Evolutionary conservation across 306 rosid genomes (phyloP).

Genomic region (Rosa lucieae): DNA sequence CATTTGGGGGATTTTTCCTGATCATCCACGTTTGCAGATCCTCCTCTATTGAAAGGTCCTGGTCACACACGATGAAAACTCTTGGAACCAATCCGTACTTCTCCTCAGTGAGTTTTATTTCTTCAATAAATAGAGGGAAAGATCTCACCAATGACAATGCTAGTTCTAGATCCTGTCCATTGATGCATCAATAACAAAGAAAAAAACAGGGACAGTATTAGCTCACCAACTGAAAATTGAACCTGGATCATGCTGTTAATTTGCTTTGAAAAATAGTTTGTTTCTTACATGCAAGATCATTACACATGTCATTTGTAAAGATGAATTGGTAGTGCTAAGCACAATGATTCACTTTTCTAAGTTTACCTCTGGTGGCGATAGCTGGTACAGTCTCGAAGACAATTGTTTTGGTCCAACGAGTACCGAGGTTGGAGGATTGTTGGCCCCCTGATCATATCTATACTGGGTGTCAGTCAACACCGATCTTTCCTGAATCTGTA

Average conservation of each 20-base stretch:
- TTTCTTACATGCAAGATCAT: too few relatives aligned
- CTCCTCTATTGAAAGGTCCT: conserved; percentile 18
- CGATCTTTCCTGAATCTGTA: background rate
- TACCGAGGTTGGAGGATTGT: too few relatives aligned
- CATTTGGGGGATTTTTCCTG: background rate
- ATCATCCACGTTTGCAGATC: conserved; percentile 45
- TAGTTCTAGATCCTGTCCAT: conserved; percentile 32
- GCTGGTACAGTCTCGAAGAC: too few relatives aligned
- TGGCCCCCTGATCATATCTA: background rate
- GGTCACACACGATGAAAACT: conserved; percentile 33
- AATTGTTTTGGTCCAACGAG: too few relatives aligned
- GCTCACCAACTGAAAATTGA: too few relatives aligned
- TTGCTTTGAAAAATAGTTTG: too few relatives aligned
- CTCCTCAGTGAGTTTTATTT: conserved; percentile 19
- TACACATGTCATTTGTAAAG: too few relatives aligned
- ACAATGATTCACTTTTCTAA: too few relatives aligned
- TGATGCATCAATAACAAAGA: too few relatives aligned
- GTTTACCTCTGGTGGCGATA: too few relatives aligned
- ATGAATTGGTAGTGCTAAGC: too few relatives aligned
- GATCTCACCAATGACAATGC: conserved; percentile 36
- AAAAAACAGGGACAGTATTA: background rate
- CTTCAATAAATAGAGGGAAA: background rate
- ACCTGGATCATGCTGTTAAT: too few relatives aligned
- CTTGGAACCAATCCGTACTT: conserved; percentile 41
- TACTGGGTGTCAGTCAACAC: background rate